Evolutionary conservation across 1,284 basidiomycete species (phyloP), one percentile per base, ranked within the genome.

Genomic region (Mycena citricolor): DNA sequence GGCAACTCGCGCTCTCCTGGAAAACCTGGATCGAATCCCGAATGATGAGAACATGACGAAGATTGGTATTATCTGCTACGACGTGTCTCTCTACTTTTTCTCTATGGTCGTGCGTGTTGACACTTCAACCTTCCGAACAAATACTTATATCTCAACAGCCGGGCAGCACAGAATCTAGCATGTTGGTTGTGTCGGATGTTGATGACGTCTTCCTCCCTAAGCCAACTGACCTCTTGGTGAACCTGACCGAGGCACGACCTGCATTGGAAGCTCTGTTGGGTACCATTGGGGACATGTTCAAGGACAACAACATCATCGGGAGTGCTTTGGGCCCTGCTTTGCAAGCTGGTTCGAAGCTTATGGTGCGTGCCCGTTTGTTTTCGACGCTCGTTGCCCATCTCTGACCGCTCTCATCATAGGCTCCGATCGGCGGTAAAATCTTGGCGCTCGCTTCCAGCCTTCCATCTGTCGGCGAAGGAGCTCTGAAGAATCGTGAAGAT

Each of bases 131-230:
- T 19, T 33, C n/a, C n/a, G n/a, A 35, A 40, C 51, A 17, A 49
- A 17, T 8, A 8, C 14, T 31, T 39, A 39, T 25, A 4, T 31
- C 35, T 23, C 22, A 51, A 22, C 46, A 90, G 85, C 79, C 92
- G 32, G 93, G 87, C 19, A 75, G 81, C 16, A 74, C 86, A 0
- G 95, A 99, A 32, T 83, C 93, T 1, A 81, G 83, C 13, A 97
- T 99, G 94, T 80, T 99, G 29, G 95, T 99, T 32, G 94, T 99
- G 5, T 93, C 93, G 5, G 97, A 99, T 62, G 79, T 95, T 32
- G 90, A 97, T 37, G 97, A 99, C 57, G 92, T 98, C 48, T 99
- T 98, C 77, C 72, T 99, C 19, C 97, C 97, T 14, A 95, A 97
- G 69, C 95, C 97, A 2, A 91, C 84, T 44, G 95, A 99, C 63